Evolutionary conservation across 495 filamentous ascomycete species (phyloP), one percentile per base, ranked within the genome.

Genomic region (Lindgomyces ingoldianus): DNA sequence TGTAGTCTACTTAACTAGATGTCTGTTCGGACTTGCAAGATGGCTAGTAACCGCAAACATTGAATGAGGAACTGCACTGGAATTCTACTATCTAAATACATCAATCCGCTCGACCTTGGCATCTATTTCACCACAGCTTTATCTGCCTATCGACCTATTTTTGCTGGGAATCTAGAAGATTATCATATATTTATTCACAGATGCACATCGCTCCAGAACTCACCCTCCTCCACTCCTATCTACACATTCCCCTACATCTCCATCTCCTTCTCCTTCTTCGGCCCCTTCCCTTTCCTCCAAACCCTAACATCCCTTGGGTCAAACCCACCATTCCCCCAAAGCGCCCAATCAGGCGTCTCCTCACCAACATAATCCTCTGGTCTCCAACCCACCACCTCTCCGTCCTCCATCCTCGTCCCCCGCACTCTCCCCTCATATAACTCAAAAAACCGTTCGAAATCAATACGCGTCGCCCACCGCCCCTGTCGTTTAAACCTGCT

Each of bases 251-350:
- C 26, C 29, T 29, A 36, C 12, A 9, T 29, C 21, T 44, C 36
- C 19, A 19, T 57, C 26, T 54, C 47, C n/a, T 26, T 29, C 57
- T 69, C 87, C 24, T 89, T 90, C 75, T 94, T 96, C 53, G 47
- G 39, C 3, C 54, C 59, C 67, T 72, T 87, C 27, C 91, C 91
- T 75, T 94, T 96, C 58, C 84, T 81, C 73, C 89, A 85, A 29
- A 96, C 91, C 64, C 93, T 85, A 76, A 86, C 81, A 77, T 98
- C 93, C 44, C 88, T 81, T 1, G 93, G 93, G 79, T 98, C 89
- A 73, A 98, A 98, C 1, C 93, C 93, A 1, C 93, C 93, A 49
- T 90, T 86, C 0, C 93, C 93, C 89, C 91, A 97, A n/a, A 84
- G 84, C 21, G 93, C 93, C 93, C 93, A 98, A 69, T 95, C 89